Evolutionary conservation across 2,329 filamentous ascomycete species (phyloP).

Genomic region (Hymenoscyphus occultus): DNA sequence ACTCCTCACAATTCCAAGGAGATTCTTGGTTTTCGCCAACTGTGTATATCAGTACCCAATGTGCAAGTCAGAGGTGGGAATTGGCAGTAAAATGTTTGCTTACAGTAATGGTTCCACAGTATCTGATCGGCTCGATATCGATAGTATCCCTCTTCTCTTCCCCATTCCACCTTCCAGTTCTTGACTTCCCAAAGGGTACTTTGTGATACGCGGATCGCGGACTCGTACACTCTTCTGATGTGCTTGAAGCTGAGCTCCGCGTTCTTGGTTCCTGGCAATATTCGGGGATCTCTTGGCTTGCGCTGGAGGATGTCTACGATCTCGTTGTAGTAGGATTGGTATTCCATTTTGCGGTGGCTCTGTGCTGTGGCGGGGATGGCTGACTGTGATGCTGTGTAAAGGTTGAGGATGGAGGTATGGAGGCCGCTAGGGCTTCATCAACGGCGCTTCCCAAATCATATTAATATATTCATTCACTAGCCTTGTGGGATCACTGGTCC

Average conservation of each 20-base stretch:
- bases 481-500: too few relatives aligned
- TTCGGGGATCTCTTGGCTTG: not conserved
- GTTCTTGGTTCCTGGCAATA: too few relatives aligned
- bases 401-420: not conserved
- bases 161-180: not conserved
- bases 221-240: too few relatives aligned
- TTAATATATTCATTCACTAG: too few relatives aligned
- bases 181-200: too few relatives aligned
- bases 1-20: too few relatives aligned
- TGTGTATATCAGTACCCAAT: not conserved
- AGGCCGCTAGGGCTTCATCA: too few relatives aligned
- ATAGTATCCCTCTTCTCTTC: not conserved
- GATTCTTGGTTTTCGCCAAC: too few relatives aligned
- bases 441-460: too few relatives aligned
- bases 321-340: not conserved
- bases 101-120: not conserved
- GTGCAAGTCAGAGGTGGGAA: not conserved
- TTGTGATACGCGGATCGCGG: too few relatives aligned
- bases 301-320: not conserved
- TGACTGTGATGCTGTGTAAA: not conserved
- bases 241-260: too few relatives aligned
- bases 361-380: not conserved
- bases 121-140: not conserved
- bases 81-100: not conserved
- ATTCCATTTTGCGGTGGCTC: not conserved